Conservation (phyloP, 306 rosid genomes). For the Vicia faba region DNA sequence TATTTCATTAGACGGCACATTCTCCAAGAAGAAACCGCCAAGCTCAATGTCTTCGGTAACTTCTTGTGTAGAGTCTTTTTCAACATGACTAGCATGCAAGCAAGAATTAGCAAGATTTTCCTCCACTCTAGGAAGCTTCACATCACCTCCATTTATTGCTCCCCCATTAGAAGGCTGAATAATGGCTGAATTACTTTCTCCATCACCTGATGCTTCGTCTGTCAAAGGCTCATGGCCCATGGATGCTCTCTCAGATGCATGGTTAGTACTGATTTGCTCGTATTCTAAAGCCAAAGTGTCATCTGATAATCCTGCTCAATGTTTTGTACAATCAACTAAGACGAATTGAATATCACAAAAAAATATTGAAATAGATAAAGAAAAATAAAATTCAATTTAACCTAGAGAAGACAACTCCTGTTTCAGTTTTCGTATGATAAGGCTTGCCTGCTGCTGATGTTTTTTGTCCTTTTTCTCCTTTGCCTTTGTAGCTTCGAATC, state of each 20-base stretch:
- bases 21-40: constrained; percentile 79
- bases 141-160: constrained; percentile 37
- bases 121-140: constrained; percentile 38
- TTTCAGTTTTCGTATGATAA: constrained; percentile 70
- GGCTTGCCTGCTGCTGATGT: constrained; percentile 75
- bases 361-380: constrained; percentile 36
- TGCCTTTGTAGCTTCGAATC: constrained; percentile 78
- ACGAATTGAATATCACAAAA: constrained; percentile 26
- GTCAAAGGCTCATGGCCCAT: constrained; percentile 41
- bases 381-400: constrained; percentile 39
- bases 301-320: constrained; percentile 73
- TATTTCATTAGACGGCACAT: constrained; percentile 50
- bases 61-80: constrained; percentile 52
- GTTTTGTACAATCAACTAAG: constrained; percentile 32
- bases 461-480: constrained; percentile 74
- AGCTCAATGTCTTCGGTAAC: constrained; percentile 71
- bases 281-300: constrained; percentile 63
- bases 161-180: constrained; percentile 47
- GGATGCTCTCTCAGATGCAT: constrained; percentile 46
- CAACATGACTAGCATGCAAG: constrained; percentile 40
- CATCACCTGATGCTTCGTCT: constrained; percentile 32
- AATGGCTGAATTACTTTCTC: constrained; percentile 34
- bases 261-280: constrained; percentile 51
- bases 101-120: constrained; percentile 45
- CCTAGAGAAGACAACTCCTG: constrained; percentile 80